phyloP scores from a whole-genome alignment of 164 flowering plant genomes.

The Chimonanthus praecox region DNA sequence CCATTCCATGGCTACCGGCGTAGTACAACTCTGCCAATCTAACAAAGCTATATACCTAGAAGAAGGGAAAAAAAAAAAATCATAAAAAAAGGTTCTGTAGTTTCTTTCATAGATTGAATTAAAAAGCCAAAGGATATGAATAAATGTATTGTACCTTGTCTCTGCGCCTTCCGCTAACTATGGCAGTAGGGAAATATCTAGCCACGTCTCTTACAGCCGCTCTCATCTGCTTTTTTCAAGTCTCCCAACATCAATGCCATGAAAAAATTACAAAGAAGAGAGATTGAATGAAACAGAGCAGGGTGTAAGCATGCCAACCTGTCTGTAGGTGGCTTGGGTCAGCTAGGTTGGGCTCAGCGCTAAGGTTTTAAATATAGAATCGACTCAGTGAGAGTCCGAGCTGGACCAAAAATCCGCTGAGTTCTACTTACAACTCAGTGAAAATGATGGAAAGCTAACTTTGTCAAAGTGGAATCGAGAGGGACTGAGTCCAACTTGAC shows the following conservation, averaged over 20 bases:
- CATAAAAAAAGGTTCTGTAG: neutral
- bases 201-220: constrained; percentile 56
- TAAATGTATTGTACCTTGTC: constrained; percentile 55
- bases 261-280: neutral
- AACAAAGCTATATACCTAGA: constrained; percentile 66
- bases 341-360: too few species aligned
- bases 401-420: too few species aligned
- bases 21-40: constrained; percentile 67
- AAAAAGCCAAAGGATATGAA: neutral
- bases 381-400: too few species aligned
- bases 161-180: constrained; percentile 80
- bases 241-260: neutral
- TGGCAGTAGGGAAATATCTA: constrained; percentile 70
- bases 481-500: too few species aligned
- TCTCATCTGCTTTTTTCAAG: constrained; percentile 12
- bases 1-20: constrained; percentile 97
- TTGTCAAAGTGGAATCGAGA: too few species aligned
- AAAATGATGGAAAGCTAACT: too few species aligned
- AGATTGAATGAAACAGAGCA: neutral
- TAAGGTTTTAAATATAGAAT: too few species aligned
- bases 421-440: too few species aligned
- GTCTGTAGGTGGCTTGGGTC: too few species aligned
- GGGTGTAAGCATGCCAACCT: too few species aligned
- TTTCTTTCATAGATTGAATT: neutral
- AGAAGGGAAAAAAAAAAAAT: neutral